Evolutionary conservation across 2,329 filamentous ascomycete species (phyloP).

Genomic region (Atkinsonella texensis): DNA sequence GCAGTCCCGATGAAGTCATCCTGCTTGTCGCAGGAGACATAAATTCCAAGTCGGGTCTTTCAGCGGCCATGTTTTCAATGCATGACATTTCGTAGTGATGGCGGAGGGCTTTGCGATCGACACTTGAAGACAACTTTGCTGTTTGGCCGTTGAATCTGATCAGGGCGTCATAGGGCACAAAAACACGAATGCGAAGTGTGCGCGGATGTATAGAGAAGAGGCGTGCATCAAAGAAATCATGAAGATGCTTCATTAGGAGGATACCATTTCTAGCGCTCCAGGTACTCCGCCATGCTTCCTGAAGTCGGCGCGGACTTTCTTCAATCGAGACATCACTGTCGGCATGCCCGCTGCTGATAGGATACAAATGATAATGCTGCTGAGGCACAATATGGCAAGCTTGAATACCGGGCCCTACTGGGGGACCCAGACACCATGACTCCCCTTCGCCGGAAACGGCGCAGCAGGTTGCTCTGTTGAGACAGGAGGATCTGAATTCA

Average conservation of each 20-base stretch:
- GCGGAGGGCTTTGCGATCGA: constrained; percentile 9
- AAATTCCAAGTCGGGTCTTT: not conserved
- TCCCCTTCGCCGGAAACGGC: constrained; percentile 10
- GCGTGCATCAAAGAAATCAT: constrained; percentile 11
- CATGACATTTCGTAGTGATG: constrained; percentile 14
- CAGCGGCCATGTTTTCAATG: constrained; percentile 12
- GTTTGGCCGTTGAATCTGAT: constrained; percentile 6
- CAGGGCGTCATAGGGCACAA: constrained; percentile 10
- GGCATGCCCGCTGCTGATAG: not conserved
- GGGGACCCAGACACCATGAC: constrained; percentile 7
- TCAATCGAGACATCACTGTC: not conserved
- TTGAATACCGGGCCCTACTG: constrained; percentile 9
- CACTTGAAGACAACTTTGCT: constrained; percentile 4
- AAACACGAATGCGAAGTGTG: constrained; percentile 10
- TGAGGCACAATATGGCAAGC: constrained; percentile 13
- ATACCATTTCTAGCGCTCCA: constrained; percentile 8
- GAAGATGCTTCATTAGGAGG: constrained; percentile 10
- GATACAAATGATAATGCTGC: constrained; percentile 12
- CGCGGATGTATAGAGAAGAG: constrained; percentile 14
- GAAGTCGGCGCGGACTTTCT: not conserved
- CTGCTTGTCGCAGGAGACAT: not conserved
- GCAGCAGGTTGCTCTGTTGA: not conserved
- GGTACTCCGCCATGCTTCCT: not conserved
- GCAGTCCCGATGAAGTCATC: not conserved
- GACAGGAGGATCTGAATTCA: not conserved